Evolutionary conservation across 2,329 filamentous ascomycete genomes (phyloP), one percentile per base, ranked within the genome.

Genomic region (Fusarium compactum): DNA sequence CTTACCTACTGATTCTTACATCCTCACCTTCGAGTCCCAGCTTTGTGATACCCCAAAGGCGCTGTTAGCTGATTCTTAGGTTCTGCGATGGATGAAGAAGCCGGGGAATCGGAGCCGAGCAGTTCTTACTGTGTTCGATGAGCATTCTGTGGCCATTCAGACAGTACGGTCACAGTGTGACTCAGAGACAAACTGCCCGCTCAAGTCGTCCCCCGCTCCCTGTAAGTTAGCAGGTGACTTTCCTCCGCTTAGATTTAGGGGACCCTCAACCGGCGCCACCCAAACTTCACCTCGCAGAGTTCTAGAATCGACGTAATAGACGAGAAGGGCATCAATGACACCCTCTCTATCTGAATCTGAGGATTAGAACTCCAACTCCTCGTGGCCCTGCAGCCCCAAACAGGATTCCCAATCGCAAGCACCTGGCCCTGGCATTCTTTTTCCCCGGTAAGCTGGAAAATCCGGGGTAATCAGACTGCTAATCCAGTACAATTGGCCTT

Each of bases 391-490:
- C 69, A 71, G 65, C 53, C 44, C 61, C 55, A 48, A 61, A 38
- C 52, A 62, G 44, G 55, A 65, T 69, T 54, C 50, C 47, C 48
- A 62, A 70, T 45, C 41, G 54, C 46, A 67, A 71, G 65, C 68
- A 56, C 64, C 54, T 69, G 64, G 64, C 59, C 68, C 68, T 71
- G 68, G 64, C 68, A 71, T 69, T 62, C 30, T 52, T 46, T 46
- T 69, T 71, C 67, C 67, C 68, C 68, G 45, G 68, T 32, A 46
- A 22, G 40, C 70, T 71, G 69, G 65, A 72, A 71, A 71, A 71
- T 71, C 69, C 53, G 69, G 69, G 69, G 69, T 71, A 71, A 71
- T 58, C 57, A 71, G 61, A 70, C 67, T 65, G 63, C 63, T 58
- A 70, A 68, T 58, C 54, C 63, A 70, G 50, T 54, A 58, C 48